phyloP scores from a whole-genome alignment of 768 basidiomycete genomes.

The Lentinula boryana region DNA sequence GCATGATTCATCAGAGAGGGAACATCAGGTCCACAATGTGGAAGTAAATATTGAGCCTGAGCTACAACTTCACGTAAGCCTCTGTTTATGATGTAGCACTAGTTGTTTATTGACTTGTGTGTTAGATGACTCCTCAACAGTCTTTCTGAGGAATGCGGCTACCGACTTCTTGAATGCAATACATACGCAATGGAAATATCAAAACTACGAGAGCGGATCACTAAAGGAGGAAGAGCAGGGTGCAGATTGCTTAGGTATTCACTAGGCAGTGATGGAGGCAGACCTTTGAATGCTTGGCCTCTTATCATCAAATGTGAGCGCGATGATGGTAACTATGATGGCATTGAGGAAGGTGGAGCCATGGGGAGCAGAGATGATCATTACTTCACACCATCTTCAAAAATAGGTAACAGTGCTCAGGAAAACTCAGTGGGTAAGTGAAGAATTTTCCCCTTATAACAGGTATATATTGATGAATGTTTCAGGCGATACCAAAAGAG shows the following conservation, averaged over 20 bases:
- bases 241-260: too few relatives aligned
- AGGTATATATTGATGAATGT: not conserved
- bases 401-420: not conserved
- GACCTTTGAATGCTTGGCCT: not conserved
- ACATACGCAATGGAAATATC: not conserved
- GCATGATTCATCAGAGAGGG: not conserved
- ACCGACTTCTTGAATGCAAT: not conserved
- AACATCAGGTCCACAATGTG: not conserved
- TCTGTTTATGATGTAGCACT: not conserved
- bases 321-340: not conserved
- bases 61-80: not conserved
- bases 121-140: not conserved
- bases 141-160: too few relatives aligned
- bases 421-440: not conserved
- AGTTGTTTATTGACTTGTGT: not conserved
- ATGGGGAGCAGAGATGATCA: not conserved
- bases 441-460: not conserved
- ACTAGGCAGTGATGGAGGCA: not conserved
- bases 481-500: not conserved
- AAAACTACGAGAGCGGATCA: not conserved
- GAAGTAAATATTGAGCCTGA: not conserved
- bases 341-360: not conserved
- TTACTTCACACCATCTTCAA: not conserved
- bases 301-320: not conserved
- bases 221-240: too few relatives aligned